Conservation (phyloP, 345 rosid species). For the Adansonia digitata region DNA sequence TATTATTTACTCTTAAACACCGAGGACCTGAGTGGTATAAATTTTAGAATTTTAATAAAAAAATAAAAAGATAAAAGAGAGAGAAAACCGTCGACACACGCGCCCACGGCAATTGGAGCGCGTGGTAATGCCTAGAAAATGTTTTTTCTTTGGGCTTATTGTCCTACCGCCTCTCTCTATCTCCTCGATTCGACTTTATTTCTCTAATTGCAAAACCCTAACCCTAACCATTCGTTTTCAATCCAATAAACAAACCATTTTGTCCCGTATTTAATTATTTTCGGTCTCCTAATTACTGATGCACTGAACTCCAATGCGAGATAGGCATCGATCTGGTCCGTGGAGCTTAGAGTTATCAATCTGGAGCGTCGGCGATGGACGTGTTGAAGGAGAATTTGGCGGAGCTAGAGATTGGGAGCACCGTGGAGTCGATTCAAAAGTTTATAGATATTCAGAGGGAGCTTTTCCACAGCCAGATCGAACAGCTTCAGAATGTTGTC, state of each 20-base stretch:
- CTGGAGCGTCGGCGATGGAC: constrained; percentile 39
- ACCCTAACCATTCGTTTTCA: constrained; percentile 26
- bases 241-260: background rate
- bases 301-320: constrained; percentile 22
- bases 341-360: constrained; percentile 25
- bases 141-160: background rate
- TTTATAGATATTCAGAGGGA: constrained; percentile 62
- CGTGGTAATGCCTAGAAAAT: background rate
- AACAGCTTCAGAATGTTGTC: constrained; percentile 69
- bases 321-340: constrained; percentile 21
- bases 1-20: too few species aligned
- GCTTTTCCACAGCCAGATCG: constrained; percentile 81
- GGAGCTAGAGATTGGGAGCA: constrained; percentile 56
- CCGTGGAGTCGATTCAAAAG: constrained; percentile 59
- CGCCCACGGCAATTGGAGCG: background rate
- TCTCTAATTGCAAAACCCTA: constrained; percentile 28
- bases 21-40: too few species aligned
- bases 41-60: too few species aligned
- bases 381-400: constrained; percentile 34
- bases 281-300: background rate
- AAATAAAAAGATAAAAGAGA: too few species aligned
- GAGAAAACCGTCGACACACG: background rate
- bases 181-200: background rate
- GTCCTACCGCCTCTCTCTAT: background rate
- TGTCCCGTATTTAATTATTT: background rate